A percentile compares a stretch with the other conserved stretches of the same genome.
Conservation (phyloP, 2,329 filamentous ascomycete genomes). For the Biscogniauxia mediterranea region DNA sequence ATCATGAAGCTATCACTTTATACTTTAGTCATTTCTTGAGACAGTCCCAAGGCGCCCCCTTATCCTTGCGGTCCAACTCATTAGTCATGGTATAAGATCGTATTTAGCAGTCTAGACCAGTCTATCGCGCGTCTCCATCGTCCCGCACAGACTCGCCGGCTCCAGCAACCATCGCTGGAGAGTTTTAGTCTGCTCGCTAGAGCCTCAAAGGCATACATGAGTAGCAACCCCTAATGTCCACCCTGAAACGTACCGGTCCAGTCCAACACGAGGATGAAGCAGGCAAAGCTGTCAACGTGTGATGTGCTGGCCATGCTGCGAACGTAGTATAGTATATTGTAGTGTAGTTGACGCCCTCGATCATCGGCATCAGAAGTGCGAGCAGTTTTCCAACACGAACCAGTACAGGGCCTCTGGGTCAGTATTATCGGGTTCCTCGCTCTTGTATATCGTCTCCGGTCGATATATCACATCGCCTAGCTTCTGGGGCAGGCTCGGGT, state of each 20-base stretch:
- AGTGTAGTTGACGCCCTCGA: no score
- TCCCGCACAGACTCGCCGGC: not conserved
- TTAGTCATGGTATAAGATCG: not conserved
- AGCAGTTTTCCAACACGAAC: not conserved
- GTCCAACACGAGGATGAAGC: no score
- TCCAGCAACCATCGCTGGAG: not conserved
- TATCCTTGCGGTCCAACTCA: not conserved
- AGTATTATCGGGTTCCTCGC: not conserved
- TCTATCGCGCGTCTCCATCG: not conserved
- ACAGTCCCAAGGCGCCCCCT: not conserved
- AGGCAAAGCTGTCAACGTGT: no score
- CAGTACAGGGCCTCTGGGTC: not conserved
- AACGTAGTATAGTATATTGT: no score
- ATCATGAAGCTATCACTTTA: not conserved
- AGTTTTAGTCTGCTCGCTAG: not conserved
- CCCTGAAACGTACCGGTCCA: not conserved
- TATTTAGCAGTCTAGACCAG: not conserved
- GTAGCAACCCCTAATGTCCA: not conserved
- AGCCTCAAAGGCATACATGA: not conserved
- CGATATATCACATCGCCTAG: not conserved
- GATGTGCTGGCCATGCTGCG: no score
- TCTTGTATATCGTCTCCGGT: not conserved
- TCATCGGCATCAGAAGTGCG: not conserved
- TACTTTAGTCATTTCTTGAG: not conserved
- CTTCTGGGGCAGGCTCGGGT: not conserved